A percentile compares a stretch with the other conserved stretches of the same genome.
These are phyloP conservation scores for Aureobasidium sp. DNA, from an alignment of 2,329 filamentous ascomycete genomes.

Conservation along the genomic window DNA sequence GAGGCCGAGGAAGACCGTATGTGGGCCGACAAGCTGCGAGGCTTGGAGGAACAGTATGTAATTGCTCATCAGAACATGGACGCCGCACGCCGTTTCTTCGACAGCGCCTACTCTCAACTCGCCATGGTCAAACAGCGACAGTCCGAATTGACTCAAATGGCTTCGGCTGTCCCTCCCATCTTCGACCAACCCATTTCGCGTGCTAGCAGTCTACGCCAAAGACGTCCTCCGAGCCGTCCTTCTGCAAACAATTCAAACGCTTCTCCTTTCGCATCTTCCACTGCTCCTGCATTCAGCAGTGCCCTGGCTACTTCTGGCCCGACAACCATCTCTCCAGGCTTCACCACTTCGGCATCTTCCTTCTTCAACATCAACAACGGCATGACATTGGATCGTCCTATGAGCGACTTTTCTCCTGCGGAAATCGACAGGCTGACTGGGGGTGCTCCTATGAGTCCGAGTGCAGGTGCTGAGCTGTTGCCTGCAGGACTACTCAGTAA, in stretches of 20 bases:
- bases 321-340: slow-evolving; percentile 44
- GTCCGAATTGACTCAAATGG: slow-evolving; percentile 31
- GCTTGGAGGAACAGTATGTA: slow-evolving; percentile 25
- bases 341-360: slow-evolving; percentile 38
- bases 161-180: slow-evolving; percentile 23
- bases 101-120: slow-evolving; percentile 43
- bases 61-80: slow-evolving; percentile 23
- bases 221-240: slow-evolving; percentile 29
- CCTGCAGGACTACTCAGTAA: slow-evolving; percentile 52
- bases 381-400: slow-evolving; percentile 42
- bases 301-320: slow-evolving; percentile 20
- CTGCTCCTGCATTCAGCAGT: slow-evolving; percentile 38
- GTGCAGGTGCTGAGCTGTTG: slow-evolving; percentile 59
- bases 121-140: slow-evolving; percentile 35
- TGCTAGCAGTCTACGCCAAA: slow-evolving; percentile 22
- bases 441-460: slow-evolving; percentile 67
- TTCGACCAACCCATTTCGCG: slow-evolving; percentile 14
- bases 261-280: slow-evolving; percentile 29
- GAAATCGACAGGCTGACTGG: slow-evolving; percentile 53
- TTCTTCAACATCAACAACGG: slow-evolving; percentile 53
- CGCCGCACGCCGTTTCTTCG: slow-evolving; percentile 28
- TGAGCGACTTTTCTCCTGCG: slow-evolving; percentile 49
- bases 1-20: slow-evolving; percentile 34
- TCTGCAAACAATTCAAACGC: slow-evolving; percentile 24
- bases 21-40: slow-evolving; percentile 26